These are phyloP conservation scores for Cadophora luteo-olivacea DNA, from an alignment of 2,329 filamentous ascomycete species.

Conservation along the genomic window DNA sequence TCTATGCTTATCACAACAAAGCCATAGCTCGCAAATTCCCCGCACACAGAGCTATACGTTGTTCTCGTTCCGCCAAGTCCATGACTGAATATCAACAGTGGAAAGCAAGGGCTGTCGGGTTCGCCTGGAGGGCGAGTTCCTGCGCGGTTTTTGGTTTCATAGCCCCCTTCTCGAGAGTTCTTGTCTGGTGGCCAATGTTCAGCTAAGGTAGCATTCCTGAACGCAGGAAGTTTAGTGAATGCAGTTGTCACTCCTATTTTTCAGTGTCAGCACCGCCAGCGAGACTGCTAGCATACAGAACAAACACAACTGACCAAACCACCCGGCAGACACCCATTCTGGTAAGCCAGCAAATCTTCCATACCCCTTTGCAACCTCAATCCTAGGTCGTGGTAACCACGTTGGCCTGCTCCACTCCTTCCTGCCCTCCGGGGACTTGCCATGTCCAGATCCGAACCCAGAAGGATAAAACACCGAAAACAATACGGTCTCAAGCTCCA, in stretches of 20 bases:
- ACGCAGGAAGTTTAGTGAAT: constrained; percentile 70
- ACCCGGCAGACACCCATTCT: constrained; percentile 54
- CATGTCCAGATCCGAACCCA: constrained; percentile 50
- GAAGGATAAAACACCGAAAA: constrained; percentile 72
- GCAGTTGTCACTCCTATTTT: constrained; percentile 55
- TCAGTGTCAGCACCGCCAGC: not conserved
- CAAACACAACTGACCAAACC: constrained; percentile 50
- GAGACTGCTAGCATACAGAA: not conserved
- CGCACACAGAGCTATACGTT: constrained; percentile 67
- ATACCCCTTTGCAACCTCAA: constrained; percentile 64
- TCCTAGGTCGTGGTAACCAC: constrained; percentile 66
- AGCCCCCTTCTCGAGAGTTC: constrained; percentile 45
- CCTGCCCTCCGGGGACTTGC: constrained; percentile 48
- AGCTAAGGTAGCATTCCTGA: constrained; percentile 64
- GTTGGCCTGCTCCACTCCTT: constrained; percentile 59
- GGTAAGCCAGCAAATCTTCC: constrained; percentile 64
- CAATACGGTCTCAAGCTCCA: constrained; percentile 64
- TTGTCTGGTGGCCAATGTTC: constrained; percentile 58
- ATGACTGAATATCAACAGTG: constrained; percentile 70
- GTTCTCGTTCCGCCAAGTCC: constrained; percentile 69
- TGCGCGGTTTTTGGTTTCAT: constrained; percentile 49
- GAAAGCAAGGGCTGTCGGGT: constrained; percentile 56
- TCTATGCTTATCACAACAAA: constrained; percentile 70
- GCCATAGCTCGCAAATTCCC: constrained; percentile 70
- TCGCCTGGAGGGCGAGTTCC: constrained; percentile 49